Evolutionary conservation across 306 rosid species (phyloP).

Genomic region (Alnus glutinosa): DNA sequence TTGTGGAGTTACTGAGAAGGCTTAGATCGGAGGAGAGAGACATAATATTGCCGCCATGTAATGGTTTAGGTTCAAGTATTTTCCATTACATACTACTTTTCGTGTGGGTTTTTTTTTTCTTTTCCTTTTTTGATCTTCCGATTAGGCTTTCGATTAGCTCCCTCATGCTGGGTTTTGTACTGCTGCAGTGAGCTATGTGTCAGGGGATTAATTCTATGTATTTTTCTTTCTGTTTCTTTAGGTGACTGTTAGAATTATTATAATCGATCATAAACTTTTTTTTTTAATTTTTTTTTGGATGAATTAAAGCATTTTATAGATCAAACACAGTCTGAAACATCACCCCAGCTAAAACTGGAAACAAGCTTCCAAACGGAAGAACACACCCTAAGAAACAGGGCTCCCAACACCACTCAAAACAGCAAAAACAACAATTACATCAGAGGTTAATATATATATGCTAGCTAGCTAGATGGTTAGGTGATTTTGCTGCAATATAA

Average conservation of each 20-base stretch:
- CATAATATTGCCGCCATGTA: background rate
- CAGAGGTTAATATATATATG: background rate
- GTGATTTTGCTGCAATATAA: background rate
- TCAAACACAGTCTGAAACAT: too few species aligned
- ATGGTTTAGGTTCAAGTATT: background rate
- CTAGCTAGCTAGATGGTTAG: background rate
- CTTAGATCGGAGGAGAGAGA: background rate
- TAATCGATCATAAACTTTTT: too few species aligned
- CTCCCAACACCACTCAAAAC: too few species aligned
- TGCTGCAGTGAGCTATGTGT: background rate
- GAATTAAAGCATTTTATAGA: too few species aligned
- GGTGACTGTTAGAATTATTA: too few species aligned
- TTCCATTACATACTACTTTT: background rate
- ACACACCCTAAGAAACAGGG: too few species aligned
- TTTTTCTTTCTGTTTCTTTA: too few species aligned
- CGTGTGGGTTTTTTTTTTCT: background rate
- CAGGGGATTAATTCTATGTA: too few species aligned
- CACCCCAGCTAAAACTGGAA: too few species aligned
- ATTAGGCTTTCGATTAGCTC: background rate
- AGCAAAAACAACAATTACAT: too few species aligned
- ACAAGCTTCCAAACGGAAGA: too few species aligned
- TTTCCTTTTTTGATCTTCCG: background rate
- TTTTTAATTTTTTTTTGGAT: too few species aligned
- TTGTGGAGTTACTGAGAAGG: constrained; percentile 43
- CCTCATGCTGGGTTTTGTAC: background rate